These are phyloP conservation scores for Coemansia brasiliensis DNA, from an alignment of 192 early-diverging fungal genomes.

Conservation along the genomic window DNA sequence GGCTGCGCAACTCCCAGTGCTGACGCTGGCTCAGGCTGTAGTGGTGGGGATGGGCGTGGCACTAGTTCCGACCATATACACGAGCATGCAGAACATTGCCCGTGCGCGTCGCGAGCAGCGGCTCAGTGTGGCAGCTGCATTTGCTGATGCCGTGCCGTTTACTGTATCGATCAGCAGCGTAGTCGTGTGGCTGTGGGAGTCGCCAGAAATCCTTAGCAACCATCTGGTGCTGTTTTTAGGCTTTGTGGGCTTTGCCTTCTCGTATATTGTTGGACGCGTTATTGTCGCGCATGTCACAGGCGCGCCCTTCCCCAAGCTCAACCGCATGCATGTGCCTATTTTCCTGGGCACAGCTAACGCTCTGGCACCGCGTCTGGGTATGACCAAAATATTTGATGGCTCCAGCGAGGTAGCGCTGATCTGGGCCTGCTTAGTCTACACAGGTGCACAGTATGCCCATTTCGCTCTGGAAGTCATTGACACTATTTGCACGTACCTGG, in stretches of 20 bases:
- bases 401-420: slow-evolving; percentile 57
- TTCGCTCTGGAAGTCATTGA: slow-evolving; percentile 72
- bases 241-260: slow-evolving; percentile 73
- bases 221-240: slow-evolving; percentile 70
- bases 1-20: slow-evolving; percentile 23
- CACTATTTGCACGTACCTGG: slow-evolving; percentile 71
- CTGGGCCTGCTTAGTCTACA: slow-evolving; percentile 59
- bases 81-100: slow-evolving; percentile 63
- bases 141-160: slow-evolving; percentile 70
- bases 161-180: slow-evolving; percentile 52
- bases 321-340: slow-evolving; percentile 65
- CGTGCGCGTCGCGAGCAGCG: slow-evolving; percentile 60
- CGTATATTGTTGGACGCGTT: slow-evolving; percentile 80
- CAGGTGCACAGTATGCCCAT: slow-evolving; percentile 63
- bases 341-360: slow-evolving; percentile 64
- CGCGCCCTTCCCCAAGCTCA: slow-evolving; percentile 75
- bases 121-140: slow-evolving; percentile 55
- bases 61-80: slow-evolving; percentile 46
- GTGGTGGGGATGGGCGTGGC: slow-evolving; percentile 31
- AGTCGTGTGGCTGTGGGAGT: slow-evolving; percentile 64
- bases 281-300: slow-evolving; percentile 87
- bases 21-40: slow-evolving; percentile 48
- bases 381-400: slow-evolving; percentile 55
- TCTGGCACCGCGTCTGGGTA: slow-evolving; percentile 53
- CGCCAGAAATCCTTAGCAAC: slow-evolving; percentile 63